Evolutionary conservation across 176 grass and related monocot species (phyloP).

Genomic region (Eragrostis nindensis): DNA sequence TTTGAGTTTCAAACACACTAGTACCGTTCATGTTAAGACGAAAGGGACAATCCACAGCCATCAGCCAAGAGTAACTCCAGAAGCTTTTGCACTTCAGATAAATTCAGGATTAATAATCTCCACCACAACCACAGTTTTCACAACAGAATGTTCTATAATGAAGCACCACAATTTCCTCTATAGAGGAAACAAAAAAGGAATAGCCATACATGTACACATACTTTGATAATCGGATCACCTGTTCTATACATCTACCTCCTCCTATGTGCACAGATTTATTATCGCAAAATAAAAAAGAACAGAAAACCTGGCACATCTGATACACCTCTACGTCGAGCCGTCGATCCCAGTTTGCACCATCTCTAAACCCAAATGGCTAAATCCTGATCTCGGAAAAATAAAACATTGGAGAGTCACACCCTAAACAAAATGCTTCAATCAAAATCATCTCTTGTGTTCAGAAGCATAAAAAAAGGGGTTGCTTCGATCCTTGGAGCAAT

Average conservation of each 20-base stretch:
- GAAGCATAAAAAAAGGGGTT: conserved; percentile 37
- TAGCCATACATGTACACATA: background rate
- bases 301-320: background rate
- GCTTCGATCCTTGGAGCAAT: background rate
- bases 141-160: background rate
- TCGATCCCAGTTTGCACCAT: background rate
- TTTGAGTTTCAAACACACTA: no score
- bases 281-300: background rate
- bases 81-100: background rate
- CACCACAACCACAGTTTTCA: background rate
- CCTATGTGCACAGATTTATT: conserved; percentile 29
- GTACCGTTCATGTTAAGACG: no score
- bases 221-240: background rate
- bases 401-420: background rate
- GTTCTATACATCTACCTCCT: background rate
- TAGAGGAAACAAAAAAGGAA: conserved; percentile 35
- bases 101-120: background rate
- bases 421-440: conserved; percentile 23
- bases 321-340: background rate
- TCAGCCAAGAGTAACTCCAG: no score
- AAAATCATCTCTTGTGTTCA: background rate
- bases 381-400: background rate
- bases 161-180: conserved; percentile 7
- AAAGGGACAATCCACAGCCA: no score
- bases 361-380: background rate